Evolutionary conservation across 768 basidiomycete species (phyloP), one percentile per base, ranked within the genome.

Genomic region (Trametes punicea): DNA sequence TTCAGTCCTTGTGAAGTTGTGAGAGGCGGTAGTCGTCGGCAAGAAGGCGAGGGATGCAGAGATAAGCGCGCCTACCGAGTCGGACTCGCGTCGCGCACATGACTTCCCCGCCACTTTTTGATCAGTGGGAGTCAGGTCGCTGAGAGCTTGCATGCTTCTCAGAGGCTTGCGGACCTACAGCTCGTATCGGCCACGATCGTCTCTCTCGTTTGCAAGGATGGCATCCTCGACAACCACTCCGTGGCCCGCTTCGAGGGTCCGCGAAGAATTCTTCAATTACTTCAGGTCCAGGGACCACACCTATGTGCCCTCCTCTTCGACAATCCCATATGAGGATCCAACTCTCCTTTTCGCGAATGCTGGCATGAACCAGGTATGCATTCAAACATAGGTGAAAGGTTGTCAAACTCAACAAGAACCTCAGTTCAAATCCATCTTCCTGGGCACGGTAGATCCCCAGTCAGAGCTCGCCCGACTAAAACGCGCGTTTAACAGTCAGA

Each of bases 331-430:
- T 70, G 97, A 98, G 56, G 97, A 98, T 74, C 96, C 96, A 2
- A 98, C 97, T 15, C 79, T 99, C 33, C 84, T 98, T 52, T 99
- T 99, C 65, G 93, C 94, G 56, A 99, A 99, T 78, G 96, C 96
- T 61, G 97, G 97, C 57, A 96, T 94, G 92, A 94, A 94, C 69
- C 92, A 93, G 80, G 90, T 83, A 63, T 31, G 74, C 61, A 34
- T 16, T 25, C 15, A 6, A 33, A 30, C n/a, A 10, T 18, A 25
- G 6, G 15, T 11, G n/a, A 13, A 45, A 13, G 9, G 2, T 40
- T 34, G 18, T 26, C 21, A 34, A n/a, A n/a, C n/a, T n/a, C n/a
- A n/a, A 57, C 46, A 11, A 18, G 55, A 16, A 15, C 10, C 54
- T 48, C 71, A 98, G 89, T 98, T 90, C 78, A 98, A 99, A 75